Conservation (phyloP, 495 filamentous ascomycete genomes). For the Penicillium riverlandense region DNA sequence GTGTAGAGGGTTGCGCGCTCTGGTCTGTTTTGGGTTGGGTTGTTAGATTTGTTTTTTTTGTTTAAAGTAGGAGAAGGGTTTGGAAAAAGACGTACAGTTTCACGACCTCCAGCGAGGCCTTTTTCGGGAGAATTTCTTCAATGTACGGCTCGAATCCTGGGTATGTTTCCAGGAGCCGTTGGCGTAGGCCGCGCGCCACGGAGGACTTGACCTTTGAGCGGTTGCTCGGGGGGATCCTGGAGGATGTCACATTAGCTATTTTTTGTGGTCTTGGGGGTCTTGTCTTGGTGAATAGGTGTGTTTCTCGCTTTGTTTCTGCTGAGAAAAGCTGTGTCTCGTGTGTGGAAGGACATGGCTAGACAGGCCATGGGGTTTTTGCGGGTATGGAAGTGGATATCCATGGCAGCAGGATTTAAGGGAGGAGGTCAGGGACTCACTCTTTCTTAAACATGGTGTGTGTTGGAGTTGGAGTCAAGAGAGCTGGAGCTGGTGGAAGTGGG, state of each 20-base stretch:
- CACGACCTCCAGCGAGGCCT: slow-evolving; percentile 81
- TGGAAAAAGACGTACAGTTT: slow-evolving; percentile 64
- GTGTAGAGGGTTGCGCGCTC: slow-evolving; percentile 83
- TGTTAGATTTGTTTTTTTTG: no score
- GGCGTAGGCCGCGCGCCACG: slow-evolving; percentile 76
- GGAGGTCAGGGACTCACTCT: slow-evolving; percentile 49
- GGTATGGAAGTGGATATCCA: no score
- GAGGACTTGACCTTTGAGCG: slow-evolving; percentile 98
- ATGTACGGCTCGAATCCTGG: slow-evolving; percentile 81
- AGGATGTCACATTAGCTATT: slow-evolving; percentile 9
- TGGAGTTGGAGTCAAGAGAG: slow-evolving; percentile 6
- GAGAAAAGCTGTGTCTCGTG: no score
- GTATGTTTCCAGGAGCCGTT: slow-evolving; percentile 74
- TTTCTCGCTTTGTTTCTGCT: no score
- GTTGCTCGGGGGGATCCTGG: slow-evolving; percentile 65
- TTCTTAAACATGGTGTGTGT: slow-evolving; percentile 75
- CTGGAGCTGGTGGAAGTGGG: slow-evolving; percentile 17
- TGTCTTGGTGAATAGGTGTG: not conserved
- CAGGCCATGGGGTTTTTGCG: not conserved
- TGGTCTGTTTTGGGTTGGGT: slow-evolving; percentile 42
- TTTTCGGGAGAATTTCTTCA: slow-evolving; percentile 94
- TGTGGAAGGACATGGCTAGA: no score
- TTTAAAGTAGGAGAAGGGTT: no score
- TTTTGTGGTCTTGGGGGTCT: not conserved
- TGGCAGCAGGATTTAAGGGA: no score